These are phyloP conservation scores for Allium fistulosum DNA, from an alignment of 106 monocot genomes.

Conservation along the genomic window DNA sequence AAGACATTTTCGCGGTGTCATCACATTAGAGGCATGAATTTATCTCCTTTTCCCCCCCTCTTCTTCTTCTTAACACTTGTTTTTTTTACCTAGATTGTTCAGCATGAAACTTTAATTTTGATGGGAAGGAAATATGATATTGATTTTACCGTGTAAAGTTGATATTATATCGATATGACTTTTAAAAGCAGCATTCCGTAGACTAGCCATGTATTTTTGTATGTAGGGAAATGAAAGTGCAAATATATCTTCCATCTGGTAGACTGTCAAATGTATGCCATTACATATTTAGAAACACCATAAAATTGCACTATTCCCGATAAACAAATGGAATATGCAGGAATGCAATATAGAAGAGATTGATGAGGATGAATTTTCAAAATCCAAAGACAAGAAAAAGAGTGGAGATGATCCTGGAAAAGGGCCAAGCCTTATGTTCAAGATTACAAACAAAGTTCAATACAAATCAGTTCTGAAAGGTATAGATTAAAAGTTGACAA, in stretches of 20 bases:
- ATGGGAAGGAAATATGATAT: too few relatives aligned
- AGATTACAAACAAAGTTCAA: conserved; percentile 57
- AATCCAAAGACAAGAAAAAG: conserved; percentile 57
- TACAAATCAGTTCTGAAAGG: conserved; percentile 78
- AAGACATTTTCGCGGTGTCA: conserved; percentile 91
- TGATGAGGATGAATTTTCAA: conserved; percentile 60
- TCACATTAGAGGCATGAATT: conserved; percentile 67
- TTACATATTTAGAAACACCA: too few relatives aligned
- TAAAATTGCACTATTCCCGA: too few relatives aligned
- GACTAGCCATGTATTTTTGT: too few relatives aligned
- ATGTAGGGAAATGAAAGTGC: too few relatives aligned
- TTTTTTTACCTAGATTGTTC: background rate
- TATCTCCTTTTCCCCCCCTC: background rate
- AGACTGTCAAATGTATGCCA: too few relatives aligned
- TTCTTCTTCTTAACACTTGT: background rate
- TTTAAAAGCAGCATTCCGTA: too few relatives aligned
- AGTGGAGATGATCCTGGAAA: conserved; percentile 43
- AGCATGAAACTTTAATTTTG: too few relatives aligned
- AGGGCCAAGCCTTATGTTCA: conserved; percentile 49
- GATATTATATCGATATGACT: too few relatives aligned
- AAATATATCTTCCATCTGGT: too few relatives aligned
- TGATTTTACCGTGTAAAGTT: too few relatives aligned
- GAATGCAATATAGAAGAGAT: conserved; percentile 66
- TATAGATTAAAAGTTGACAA: background rate
- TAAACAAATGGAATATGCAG: conserved; percentile 13